Percentiles rank a stretch among this genome's conserved stretches.
Conservation (phyloP, 495 filamentous ascomycete species). For the Thozetella sp. region DNA sequence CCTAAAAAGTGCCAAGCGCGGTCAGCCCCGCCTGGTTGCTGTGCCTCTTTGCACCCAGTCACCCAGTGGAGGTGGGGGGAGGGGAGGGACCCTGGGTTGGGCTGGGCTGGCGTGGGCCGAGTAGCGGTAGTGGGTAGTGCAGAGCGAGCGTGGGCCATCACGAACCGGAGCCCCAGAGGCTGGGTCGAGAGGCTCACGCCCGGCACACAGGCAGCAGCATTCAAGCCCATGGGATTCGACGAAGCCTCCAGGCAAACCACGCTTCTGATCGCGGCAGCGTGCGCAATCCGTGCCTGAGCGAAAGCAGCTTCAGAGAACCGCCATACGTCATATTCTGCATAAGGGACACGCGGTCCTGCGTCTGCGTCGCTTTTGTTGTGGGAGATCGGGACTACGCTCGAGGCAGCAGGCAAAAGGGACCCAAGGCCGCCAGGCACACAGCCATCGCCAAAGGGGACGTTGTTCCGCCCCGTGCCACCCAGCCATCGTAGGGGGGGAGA, state of each 20-base stretch:
- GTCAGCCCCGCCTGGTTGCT: too few species aligned
- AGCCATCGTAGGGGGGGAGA: neutral
- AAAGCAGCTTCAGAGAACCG: neutral
- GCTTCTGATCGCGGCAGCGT: neutral
- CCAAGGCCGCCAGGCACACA: neutral
- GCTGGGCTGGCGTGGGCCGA: too few species aligned
- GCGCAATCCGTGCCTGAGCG: neutral
- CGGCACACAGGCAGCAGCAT: constrained; percentile 10
- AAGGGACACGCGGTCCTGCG: neutral
- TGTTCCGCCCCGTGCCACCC: neutral
- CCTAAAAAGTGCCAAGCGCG: too few species aligned
- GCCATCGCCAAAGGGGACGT: neutral
- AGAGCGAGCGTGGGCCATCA: too few species aligned
- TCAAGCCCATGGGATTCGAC: constrained; percentile 11
- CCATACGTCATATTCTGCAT: neutral
- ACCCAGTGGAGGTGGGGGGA: too few species aligned
- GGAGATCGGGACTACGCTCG: constrained; percentile 8
- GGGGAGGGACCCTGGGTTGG: too few species aligned
- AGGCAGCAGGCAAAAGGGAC: constrained; percentile 5
- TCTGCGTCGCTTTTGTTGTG: constrained; percentile 8
- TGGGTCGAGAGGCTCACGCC: neutral
- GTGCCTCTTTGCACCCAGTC: too few species aligned
- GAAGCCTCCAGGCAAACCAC: neutral
- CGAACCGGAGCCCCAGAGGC: too few species aligned
- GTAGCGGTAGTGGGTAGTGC: too few species aligned